Percentiles rank a stretch among this genome's conserved stretches.
phyloP scores from a whole-genome alignment of 805 yeast species.

The Myxozyma melibiosi region DNA sequence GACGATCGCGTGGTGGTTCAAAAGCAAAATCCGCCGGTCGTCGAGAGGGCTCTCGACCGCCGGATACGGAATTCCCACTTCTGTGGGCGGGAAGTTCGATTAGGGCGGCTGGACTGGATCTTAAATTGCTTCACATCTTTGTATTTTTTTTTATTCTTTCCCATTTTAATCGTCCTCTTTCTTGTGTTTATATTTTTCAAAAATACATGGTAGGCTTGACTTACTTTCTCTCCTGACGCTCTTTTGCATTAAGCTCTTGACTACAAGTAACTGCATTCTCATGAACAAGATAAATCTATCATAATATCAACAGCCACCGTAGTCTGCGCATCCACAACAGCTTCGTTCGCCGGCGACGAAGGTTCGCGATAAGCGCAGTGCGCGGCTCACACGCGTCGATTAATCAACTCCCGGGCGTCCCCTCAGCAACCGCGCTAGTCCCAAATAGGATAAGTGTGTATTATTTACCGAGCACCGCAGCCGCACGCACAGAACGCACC shows the following conservation, averaged over 20 bases:
- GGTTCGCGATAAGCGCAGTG: too few relatives aligned
- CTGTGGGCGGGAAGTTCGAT: conserved; percentile 14
- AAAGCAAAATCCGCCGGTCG: conserved; percentile 26
- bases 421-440: not conserved
- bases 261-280: too few relatives aligned
- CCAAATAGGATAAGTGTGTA: not conserved
- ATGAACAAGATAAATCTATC: too few relatives aligned
- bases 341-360: too few relatives aligned
- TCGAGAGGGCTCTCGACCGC: conserved; percentile 17
- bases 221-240: too few relatives aligned
- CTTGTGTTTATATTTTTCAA: not conserved
- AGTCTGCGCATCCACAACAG: too few relatives aligned
- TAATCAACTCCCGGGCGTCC: too few relatives aligned
- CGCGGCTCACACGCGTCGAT: too few relatives aligned
- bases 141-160: not conserved
- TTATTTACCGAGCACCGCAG: too few relatives aligned
- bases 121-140: not conserved
- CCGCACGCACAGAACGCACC: too few relatives aligned
- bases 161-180: not conserved
- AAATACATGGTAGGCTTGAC: not conserved
- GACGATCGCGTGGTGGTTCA: conserved; percentile 27
- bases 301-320: too few relatives aligned
- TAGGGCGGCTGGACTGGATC: not conserved
- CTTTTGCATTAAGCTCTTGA: too few relatives aligned
- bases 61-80: not conserved